Evolutionary conservation across 2,329 filamentous ascomycete genomes (phyloP), one percentile per base, ranked within the genome.

Genomic region (Exophiala xenobiotica): DNA sequence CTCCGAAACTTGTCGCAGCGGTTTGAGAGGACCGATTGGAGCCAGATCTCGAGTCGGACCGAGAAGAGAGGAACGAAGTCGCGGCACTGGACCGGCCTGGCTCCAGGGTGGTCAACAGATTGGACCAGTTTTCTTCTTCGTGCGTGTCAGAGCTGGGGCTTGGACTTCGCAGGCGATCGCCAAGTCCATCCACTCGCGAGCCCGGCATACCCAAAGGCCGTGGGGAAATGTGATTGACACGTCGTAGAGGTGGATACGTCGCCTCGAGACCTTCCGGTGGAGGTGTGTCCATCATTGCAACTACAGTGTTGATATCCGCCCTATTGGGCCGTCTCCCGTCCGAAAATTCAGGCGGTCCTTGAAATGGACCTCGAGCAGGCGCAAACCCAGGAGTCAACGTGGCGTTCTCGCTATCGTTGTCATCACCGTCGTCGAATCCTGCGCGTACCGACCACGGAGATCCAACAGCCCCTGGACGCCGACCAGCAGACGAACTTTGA

Each of bases 81-180:
- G 87, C 83, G 1, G 83, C 81, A 61, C 87, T 95, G 0, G 90
- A 89, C 2, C 88, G 83, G 66, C 96, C 90, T 0, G 89, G 88
- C 0, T 87, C 85, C 54, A 96, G 79, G 0, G 88, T 95, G 5
- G 80, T 85, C 51, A 90, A 75, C 46, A 96, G 82, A 2, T 85
- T 89, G 53, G 92, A 86, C 91, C 91, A 96, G 1, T 77, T 76
- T 43, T 78, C 77, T 56, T 82, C 78, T 31, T 74, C 77, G 6
- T 35, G 48, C 18, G 37, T 42, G 24, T 54, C 50, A 14, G 57
- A 54, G 6, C 43, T 33, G 9, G 86, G 85, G 64, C 86, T 90
- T n/a, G 89, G 72, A 67, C 90, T 95, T 61, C 90, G 83, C 57
- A 89, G 82, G 52, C 90, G 86, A 69, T 96, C 90, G 29, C 90